phyloP scores from a whole-genome alignment of 2,329 filamentous ascomycete genomes.

The Microcyclospora tardicrescens region DNA sequence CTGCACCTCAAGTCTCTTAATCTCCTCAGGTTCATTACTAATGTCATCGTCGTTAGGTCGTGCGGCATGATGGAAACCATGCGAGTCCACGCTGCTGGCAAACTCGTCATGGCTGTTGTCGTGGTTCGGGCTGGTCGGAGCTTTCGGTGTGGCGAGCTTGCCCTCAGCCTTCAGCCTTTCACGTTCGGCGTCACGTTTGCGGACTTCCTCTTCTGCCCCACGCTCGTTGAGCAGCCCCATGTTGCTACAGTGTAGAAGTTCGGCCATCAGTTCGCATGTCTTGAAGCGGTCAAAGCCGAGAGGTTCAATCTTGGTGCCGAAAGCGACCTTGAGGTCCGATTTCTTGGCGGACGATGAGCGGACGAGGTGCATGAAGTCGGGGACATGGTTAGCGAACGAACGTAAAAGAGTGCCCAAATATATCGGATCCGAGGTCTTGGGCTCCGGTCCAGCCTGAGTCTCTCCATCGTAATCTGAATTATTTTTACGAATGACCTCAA shows the following conservation, averaged over 20 bases:
- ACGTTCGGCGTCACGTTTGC: slow-evolving; percentile 64
- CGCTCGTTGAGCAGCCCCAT: slow-evolving; percentile 91
- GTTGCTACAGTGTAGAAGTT: slow-evolving; percentile 93
- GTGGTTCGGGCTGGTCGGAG: slow-evolving; percentile 44
- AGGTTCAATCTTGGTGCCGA: slow-evolving; percentile 81
- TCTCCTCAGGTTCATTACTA: slow-evolving; percentile 47
- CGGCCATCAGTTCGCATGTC: slow-evolving; percentile 97
- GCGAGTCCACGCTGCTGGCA: slow-evolving; percentile 39
- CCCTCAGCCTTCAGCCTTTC: slow-evolving; percentile 68
- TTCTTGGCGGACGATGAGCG: slow-evolving; percentile 63
- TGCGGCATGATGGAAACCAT: slow-evolving; percentile 38
- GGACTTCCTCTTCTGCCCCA: slow-evolving; percentile 79
- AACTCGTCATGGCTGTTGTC: slow-evolving; percentile 33
- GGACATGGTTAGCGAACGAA: slow-evolving; percentile 79
- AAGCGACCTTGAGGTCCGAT: slow-evolving; percentile 69
- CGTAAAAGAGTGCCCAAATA: slow-evolving; percentile 84
- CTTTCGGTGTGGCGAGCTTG: slow-evolving; percentile 47
- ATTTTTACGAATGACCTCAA: slow-evolving; percentile 97
- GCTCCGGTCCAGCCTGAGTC: slow-evolving; percentile 65
- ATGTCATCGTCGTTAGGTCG: slow-evolving; percentile 29
- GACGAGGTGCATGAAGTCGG: slow-evolving; percentile 85
- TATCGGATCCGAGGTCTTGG: slow-evolving; percentile 82
- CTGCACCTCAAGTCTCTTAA: slow-evolving; percentile 60
- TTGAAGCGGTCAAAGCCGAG: slow-evolving; percentile 97
- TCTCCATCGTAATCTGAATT: slow-evolving; percentile 98